Conservation (phyloP, 805 yeast genomes). For the Priceomyces carsonii region DNA sequence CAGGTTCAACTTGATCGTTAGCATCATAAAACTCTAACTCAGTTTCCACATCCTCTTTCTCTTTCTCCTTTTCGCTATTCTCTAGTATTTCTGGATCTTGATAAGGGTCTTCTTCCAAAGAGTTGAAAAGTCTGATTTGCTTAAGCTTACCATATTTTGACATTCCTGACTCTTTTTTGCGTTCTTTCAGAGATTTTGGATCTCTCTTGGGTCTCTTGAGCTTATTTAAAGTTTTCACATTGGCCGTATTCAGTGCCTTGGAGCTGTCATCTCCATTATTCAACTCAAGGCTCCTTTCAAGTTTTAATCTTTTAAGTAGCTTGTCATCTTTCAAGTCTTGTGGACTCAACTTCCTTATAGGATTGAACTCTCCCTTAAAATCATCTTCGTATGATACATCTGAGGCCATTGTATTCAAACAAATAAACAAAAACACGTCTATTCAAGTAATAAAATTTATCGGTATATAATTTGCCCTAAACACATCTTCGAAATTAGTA, state of each 20-base stretch:
- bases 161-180: conserved; percentile 2
- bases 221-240: conserved; percentile 4
- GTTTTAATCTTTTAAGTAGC: conserved; percentile 18
- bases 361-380: conserved; percentile 30
- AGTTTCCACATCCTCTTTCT: conserved; percentile 8
- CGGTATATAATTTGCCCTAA: no score
- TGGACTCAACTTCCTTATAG: conserved; percentile 23
- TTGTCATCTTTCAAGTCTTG: conserved; percentile 19
- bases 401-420: neutral
- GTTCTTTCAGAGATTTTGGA: neutral
- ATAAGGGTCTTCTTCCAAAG: conserved; percentile 8
- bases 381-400: conserved; percentile 17
- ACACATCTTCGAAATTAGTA: no score
- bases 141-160: conserved; percentile 2
- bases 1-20: neutral
- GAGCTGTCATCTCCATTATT: conserved; percentile 7
- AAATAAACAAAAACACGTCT: no score
- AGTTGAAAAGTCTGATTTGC: conserved; percentile 4
- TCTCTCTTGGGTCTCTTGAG: conserved; percentile 5
- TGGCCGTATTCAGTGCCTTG: neutral
- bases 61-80: conserved; percentile 2
- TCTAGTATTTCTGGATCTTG: neutral
- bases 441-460: no score
- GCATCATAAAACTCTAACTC: conserved; percentile 3
- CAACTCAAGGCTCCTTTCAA: conserved; percentile 10